A percentile compares a stretch with the other conserved stretches of the same genome.
These are phyloP conservation scores for Macrophomina tecta DNA, from an alignment of 2,329 filamentous ascomycete genomes.

Conservation along the genomic window DNA sequence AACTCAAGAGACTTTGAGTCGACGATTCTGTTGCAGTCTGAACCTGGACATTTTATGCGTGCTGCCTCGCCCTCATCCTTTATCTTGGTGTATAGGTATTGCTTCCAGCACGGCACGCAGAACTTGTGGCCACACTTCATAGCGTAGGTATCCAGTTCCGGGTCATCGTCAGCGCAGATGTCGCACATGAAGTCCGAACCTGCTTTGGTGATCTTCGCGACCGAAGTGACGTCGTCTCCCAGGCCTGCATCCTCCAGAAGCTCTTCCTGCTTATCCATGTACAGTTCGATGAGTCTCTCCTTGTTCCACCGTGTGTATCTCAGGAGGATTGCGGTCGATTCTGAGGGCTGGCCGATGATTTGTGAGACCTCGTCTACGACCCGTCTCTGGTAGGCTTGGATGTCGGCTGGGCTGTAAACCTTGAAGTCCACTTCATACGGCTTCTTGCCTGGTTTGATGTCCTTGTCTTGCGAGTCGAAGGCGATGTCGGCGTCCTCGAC, in stretches of 20 bases:
- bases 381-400: slow-evolving; percentile 82
- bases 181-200: slow-evolving; percentile 81
- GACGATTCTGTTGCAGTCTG: slow-evolving; percentile 86
- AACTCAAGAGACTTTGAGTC: slow-evolving; percentile 87
- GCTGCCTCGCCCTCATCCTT: slow-evolving; percentile 94
- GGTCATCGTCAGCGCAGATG: slow-evolving; percentile 92
- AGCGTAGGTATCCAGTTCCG: slow-evolving; percentile 80
- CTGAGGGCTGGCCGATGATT: slow-evolving; percentile 86
- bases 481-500: slow-evolving; percentile 66
- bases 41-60: slow-evolving; percentile 89
- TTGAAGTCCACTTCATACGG: slow-evolving; percentile 85
- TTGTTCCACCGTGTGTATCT: slow-evolving; percentile 95
- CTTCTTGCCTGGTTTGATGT: slow-evolving; percentile 74
- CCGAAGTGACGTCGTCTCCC: slow-evolving; percentile 56
- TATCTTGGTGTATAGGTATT: slow-evolving; percentile 93
- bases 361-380: slow-evolving; percentile 90
- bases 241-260: slow-evolving; percentile 86
- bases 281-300: slow-evolving; percentile 90
- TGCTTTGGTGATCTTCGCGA: slow-evolving; percentile 72
- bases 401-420: slow-evolving; percentile 79
- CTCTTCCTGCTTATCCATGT: slow-evolving; percentile 86
- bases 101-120: slow-evolving; percentile 88
- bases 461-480: slow-evolving; percentile 70
- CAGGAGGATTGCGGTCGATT: slow-evolving; percentile 88
- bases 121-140: slow-evolving; percentile 96